Conservation (phyloP, 441 rosid genomes). For the Monsonia emarginata region DNA sequence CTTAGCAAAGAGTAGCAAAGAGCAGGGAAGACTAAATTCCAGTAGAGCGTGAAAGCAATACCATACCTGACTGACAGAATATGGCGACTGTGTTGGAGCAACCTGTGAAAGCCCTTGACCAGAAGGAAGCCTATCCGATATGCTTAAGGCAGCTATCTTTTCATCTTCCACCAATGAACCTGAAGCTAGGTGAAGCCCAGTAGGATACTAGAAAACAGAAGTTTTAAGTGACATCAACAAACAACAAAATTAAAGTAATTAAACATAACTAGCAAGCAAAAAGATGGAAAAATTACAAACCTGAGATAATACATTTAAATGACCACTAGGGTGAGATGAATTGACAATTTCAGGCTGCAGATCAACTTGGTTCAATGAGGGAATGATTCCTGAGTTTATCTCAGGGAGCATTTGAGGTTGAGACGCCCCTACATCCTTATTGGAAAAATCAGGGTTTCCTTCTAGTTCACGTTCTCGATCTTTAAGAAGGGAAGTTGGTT, state of each 20-base stretch:
- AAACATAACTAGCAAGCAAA: constrained; percentile 5
- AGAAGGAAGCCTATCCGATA: constrained; percentile 79
- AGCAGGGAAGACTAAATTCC: constrained; percentile 4
- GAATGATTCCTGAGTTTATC: constrained; percentile 53
- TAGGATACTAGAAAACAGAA: constrained; percentile 44
- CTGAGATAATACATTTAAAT: constrained; percentile 63
- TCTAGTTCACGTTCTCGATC: constrained; percentile 88
- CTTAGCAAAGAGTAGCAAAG: constrained; percentile 17
- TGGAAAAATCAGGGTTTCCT: constrained; percentile 97
- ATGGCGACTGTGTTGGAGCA: constrained; percentile 60
- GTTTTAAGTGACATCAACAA: neutral
- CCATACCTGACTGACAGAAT: constrained; percentile 60
- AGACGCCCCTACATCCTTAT: constrained; percentile 69
- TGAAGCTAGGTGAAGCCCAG: constrained; percentile 59
- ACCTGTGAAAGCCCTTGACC: constrained; percentile 78
- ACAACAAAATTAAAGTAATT: neutral
- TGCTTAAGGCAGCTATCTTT: constrained; percentile 53
- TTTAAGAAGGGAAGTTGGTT: constrained; percentile 85
- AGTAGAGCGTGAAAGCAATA: constrained; percentile 1
- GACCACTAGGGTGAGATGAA: constrained; percentile 60
- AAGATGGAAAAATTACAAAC: constrained; percentile 29
- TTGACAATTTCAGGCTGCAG: constrained; percentile 68
- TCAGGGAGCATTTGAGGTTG: constrained; percentile 69
- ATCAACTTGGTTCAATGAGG: constrained; percentile 65
- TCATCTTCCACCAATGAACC: constrained; percentile 77